Base-by-base conservation (phyloP, 768 basidiomycete genomes). In the Agaricus blazei region DNA sequence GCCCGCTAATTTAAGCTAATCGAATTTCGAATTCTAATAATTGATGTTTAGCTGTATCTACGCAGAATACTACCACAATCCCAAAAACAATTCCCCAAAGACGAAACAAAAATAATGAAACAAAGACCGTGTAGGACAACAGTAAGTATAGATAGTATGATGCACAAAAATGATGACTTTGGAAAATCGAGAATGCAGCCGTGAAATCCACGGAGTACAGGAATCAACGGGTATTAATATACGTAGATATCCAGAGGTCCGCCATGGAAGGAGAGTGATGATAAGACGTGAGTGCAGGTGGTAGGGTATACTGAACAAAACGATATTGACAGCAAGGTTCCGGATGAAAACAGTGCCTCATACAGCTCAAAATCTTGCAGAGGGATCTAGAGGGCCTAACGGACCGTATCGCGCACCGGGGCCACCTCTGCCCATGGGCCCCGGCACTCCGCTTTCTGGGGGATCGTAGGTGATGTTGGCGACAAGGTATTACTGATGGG, bases 351-450 rank as follows among this genome's bases (percentile, higher is more conserved):
- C 48, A 57, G 48, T 52, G 54, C 55, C 46, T 54, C 58, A 40
- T 55, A 48, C 59, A 64, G 47, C 64, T 70, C 67, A 84, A 68
- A 80, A 76, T 66, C 69, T 77, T 52, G 77, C 73, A 51, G 80
- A 72, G 31, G 84, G 84, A 67, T 83, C 84, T 55, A 86, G 67
- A 43, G 84, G 84, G 52, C 84, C 81, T 47, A 82, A 66, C 15
- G 81, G 81, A 46, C 81, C 81, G 63, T 82, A 82, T 52, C 71
- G 71, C 62, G 74, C 71, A 56, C 64, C 64, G 37, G 66, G 67
- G 45, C 67, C 67, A 48, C 54, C 64, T 45, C 48, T 59, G 50
- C 55, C 53, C 38, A 51, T 52, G 37, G 60, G 45, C 28, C 38
- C n/a, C 50, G 62, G 48, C 9, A 59, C 62, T 27, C 58, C 66